Percentiles rank a stretch among this genome's conserved stretches.
Conservation (phyloP, 768 basidiomycete genomes). For the Suillus weaverae region DNA sequence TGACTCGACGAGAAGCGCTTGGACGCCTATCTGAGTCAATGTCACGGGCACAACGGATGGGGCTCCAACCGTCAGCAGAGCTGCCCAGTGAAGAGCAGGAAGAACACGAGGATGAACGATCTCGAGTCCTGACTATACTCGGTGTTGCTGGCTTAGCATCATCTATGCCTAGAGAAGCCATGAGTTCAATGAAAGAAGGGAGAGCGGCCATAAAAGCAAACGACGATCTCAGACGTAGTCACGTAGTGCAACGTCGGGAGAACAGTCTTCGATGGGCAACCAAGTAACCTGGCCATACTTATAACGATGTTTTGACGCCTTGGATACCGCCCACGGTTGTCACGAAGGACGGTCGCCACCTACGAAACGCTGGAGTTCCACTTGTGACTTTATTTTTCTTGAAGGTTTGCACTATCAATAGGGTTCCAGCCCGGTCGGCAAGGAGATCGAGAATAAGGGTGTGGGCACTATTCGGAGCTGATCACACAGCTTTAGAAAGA, state of each 20-base stretch:
- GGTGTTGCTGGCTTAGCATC: slow-evolving; percentile 33
- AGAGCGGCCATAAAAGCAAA: slow-evolving; percentile 62
- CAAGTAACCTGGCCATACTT: slow-evolving; percentile 20
- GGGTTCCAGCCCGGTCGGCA: slow-evolving; percentile 59
- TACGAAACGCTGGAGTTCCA: slow-evolving; percentile 26
- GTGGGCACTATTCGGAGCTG: not conserved
- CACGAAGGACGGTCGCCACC: slow-evolving; percentile 33
- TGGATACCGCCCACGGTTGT: slow-evolving; percentile 41
- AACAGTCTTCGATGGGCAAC: slow-evolving; percentile 19
- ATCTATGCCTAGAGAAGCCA: slow-evolving; percentile 79
- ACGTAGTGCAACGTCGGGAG: slow-evolving; percentile 15
- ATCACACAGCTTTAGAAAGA: not conserved
- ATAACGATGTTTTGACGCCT: slow-evolving; percentile 27
- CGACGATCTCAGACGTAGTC: slow-evolving; percentile 29
- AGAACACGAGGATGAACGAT: slow-evolving; percentile 45
- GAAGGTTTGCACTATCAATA: slow-evolving; percentile 36
- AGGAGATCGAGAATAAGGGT: slow-evolving; percentile 44
- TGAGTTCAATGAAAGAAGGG: slow-evolving; percentile 86
- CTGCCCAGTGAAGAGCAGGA: slow-evolving; percentile 46
- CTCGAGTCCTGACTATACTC: slow-evolving; percentile 25
- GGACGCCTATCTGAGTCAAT: slow-evolving; percentile 31
- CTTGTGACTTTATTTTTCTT: slow-evolving; percentile 22
- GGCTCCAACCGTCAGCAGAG: slow-evolving; percentile 30
- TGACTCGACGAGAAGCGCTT: slow-evolving; percentile 24
- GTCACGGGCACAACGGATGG: slow-evolving; percentile 34